Evolutionary conservation across 768 basidiomycete species (phyloP), one percentile per base, ranked within the genome.

Genomic region (Russula compacta): DNA sequence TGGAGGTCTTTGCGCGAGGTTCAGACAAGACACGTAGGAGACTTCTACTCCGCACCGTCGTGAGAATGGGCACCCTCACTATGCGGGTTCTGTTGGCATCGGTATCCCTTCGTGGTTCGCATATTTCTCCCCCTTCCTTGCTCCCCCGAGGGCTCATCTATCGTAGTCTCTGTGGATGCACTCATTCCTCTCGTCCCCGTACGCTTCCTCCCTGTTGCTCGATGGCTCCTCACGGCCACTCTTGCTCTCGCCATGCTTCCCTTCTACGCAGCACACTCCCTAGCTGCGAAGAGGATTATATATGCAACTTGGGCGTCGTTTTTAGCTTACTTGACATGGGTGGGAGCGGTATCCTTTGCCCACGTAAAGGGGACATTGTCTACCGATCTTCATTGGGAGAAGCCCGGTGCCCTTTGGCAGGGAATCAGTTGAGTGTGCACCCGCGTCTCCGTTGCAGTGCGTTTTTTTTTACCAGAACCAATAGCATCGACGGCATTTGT

Each of bases 51-150:
- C 75, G 84, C 50, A 70, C 67, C 38, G 47, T 76, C 4, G 74
- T 81, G n/a, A 76, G 80, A 60, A 64, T 73, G 39, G 70, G 76
- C 44, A 81, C 78, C 5, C 79, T 76, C 19, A 56, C 68, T 12
- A 72, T 83, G 63, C 77, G 78, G 62, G 67, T 86, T 17, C 68
- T 84, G 24, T 67, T 87, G 48, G 79, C 82, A 5, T 74, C 82
- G 3, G 73, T 86, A 62, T 90, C 88, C 73, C 74, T 90, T 56
- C 79, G 81, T 60, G 80, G 88, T 89, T 62, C 65, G 85, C 19
- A 47, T 15, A 35, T 78, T 43, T 24, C 15, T 19, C n/a, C 43
- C 53, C 14, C 63, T 53, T 35, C 33, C 7, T 56, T 39, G 42
- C 54, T 11, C 59, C 40, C 64, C n/a, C 7, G 38, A 57, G 58